Conservation (phyloP, 2,329 filamentous ascomycete genomes). For the Orbilia blumenaviensis region DNA sequence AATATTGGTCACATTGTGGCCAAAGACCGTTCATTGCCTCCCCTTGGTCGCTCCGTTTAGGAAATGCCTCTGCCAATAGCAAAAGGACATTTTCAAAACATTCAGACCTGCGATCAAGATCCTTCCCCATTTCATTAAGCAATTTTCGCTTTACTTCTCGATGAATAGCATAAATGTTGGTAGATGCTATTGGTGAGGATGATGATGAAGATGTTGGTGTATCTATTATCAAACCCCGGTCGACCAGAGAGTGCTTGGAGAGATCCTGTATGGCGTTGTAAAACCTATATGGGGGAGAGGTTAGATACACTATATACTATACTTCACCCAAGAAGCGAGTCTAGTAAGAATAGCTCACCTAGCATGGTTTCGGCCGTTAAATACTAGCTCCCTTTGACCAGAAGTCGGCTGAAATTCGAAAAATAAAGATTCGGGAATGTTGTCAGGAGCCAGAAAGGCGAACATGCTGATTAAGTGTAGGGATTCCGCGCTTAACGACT, state of each 20-base stretch:
- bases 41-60: background rate
- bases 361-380: no score
- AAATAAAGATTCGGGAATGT: background rate
- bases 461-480: background rate
- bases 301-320: no score
- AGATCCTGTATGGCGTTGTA: no score
- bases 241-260: background rate
- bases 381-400: no score
- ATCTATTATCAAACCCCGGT: background rate
- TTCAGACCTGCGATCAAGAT: background rate
- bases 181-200: no score
- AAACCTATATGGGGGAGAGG: no score
- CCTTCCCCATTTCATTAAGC: background rate
- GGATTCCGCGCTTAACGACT: background rate
- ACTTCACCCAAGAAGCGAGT: no score
- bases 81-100: background rate
- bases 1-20: background rate
- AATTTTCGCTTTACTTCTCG: background rate
- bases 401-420: background rate
- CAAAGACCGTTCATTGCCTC: background rate
- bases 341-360: no score
- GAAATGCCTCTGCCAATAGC: background rate
- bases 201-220: background rate
- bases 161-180: background rate
- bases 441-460: slow-evolving; percentile 5